These are phyloP conservation scores for Aspergillus intermedius DNA, from an alignment of 2,329 filamentous ascomycete species.

Conservation along the genomic window DNA sequence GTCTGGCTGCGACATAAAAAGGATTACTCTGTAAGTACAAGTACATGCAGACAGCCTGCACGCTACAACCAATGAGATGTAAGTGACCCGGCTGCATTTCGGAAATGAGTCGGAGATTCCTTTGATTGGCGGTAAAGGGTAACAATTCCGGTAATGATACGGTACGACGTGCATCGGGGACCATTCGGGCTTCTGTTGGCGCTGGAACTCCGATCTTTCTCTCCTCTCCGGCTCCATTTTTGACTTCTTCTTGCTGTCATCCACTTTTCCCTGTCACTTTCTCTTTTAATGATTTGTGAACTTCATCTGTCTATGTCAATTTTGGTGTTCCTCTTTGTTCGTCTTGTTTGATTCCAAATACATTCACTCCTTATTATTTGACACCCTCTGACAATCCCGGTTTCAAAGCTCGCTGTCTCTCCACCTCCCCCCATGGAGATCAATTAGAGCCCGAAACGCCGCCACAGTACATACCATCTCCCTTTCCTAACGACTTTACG, in stretches of 20 bases:
- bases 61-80: background rate
- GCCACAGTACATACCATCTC: background rate
- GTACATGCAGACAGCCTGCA: too few relatives aligned
- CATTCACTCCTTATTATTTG: background rate
- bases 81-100: background rate
- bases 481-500: background rate
- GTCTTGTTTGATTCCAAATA: background rate
- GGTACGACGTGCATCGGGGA: background rate
- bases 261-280: background rate
- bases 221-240: background rate
- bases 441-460: background rate
- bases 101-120: background rate
- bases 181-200: background rate
- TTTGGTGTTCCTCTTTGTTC: background rate
- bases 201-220: background rate
- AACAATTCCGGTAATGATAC: background rate
- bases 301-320: background rate
- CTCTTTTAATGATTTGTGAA: background rate
- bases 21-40: too few relatives aligned
- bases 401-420: background rate
- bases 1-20: too few relatives aligned
- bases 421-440: background rate
- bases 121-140: background rate
- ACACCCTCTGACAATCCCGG: background rate
- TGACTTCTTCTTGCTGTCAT: background rate